These are phyloP conservation scores for Plasmodium yoelii DNA, from an alignment of 169 alveolate genomes.

Conservation along the genomic window DNA sequence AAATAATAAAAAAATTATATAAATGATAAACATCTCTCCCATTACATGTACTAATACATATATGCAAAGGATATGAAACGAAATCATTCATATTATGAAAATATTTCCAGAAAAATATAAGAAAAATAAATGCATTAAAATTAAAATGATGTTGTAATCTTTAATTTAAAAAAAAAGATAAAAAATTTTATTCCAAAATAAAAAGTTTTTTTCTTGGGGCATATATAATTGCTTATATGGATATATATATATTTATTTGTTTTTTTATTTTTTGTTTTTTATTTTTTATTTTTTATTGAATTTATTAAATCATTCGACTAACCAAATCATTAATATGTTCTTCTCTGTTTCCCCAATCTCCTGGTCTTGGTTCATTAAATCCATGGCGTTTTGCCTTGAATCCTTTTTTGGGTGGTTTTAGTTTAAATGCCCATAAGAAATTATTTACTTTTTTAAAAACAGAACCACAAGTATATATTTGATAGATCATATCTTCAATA, in stretches of 20 bases:
- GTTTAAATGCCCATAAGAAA: conserved; percentile 99
- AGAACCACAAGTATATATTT: conserved; percentile 98
- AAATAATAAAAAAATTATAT: too few species aligned
- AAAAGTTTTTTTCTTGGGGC: too few species aligned
- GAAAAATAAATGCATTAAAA: neutral
- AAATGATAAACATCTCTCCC: too few species aligned
- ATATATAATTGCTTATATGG: too few species aligned
- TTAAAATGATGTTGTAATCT: neutral
- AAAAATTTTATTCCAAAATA: too few species aligned
- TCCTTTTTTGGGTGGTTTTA: conserved; percentile 98
- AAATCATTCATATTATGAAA: neutral
- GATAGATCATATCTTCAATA: conserved; percentile 98
- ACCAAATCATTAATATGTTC: conserved; percentile 87
- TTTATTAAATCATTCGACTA: conserved; percentile 80
- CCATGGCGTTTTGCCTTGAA: conserved; percentile 98
- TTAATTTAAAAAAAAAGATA: neutral
- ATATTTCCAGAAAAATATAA: conserved; percentile 8
- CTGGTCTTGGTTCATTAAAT: conserved; percentile 96
- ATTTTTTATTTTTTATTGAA: too few species aligned
- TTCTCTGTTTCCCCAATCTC: conserved; percentile 94
- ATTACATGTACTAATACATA: too few species aligned
- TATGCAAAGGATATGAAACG: too few species aligned
- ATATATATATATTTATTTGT: too few species aligned
- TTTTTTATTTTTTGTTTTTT: too few species aligned
- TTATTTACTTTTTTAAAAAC: conserved; percentile 98